Conservation (phyloP, 1,284 basidiomycete genomes). For the Microbotryum saponariae region DNA sequence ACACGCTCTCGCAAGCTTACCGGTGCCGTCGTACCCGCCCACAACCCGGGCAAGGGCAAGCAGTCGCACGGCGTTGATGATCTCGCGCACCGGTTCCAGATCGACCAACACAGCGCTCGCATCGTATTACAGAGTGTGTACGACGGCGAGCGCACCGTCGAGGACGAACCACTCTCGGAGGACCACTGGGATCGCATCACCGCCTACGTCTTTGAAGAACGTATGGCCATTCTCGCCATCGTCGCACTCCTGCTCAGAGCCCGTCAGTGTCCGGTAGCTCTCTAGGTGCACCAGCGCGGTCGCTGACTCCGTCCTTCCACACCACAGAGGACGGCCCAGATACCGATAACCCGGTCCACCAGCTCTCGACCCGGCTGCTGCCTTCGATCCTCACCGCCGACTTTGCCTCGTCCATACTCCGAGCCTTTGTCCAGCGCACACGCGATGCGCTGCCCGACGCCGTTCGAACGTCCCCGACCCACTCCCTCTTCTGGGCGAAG, state of each 20-base stretch:
- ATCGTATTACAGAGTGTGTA: background rate
- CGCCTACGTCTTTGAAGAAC: slow-evolving; percentile 32
- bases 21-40: background rate
- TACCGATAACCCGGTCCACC: slow-evolving; percentile 47
- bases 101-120: slow-evolving; percentile 10
- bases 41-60: background rate
- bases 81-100: slow-evolving; percentile 19
- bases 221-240: slow-evolving; percentile 30
- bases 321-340: slow-evolving; percentile 17
- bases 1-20: background rate
- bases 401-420: slow-evolving; percentile 54
- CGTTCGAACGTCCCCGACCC: slow-evolving; percentile 52
- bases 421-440: slow-evolving; percentile 49
- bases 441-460: slow-evolving; percentile 51
- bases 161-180: slow-evolving; percentile 7
- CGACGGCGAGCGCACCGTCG: background rate
- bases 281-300: no score
- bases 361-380: slow-evolving; percentile 52
- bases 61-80: slow-evolving; percentile 7
- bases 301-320: background rate
- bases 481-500: slow-evolving; percentile 65
- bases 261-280: slow-evolving; percentile 10
- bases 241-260: slow-evolving; percentile 24
- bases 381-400: slow-evolving; percentile 54
- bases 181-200: slow-evolving; percentile 32